Conservation (phyloP, 768 basidiomycete genomes). For the Leucocoprinus sp. region DNA sequence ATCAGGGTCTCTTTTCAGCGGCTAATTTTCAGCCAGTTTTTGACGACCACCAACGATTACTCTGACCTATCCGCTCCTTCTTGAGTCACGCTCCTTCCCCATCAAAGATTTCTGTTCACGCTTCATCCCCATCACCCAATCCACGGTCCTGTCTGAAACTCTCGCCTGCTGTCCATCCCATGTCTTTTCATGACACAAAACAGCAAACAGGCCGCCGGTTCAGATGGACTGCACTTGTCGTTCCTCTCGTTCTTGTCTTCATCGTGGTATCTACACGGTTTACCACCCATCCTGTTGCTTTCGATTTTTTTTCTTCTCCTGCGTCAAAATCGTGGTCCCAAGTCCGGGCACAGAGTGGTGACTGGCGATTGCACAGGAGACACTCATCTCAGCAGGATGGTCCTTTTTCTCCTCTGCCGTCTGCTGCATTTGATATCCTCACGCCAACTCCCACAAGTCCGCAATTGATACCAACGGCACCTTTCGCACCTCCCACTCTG, state of each 20-base stretch:
- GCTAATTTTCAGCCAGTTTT: background rate
- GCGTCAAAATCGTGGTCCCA: slow-evolving; percentile 16
- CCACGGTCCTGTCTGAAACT: too few species aligned
- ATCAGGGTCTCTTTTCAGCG: background rate
- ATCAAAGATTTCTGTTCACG: slow-evolving; percentile 8
- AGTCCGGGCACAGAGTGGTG: slow-evolving; percentile 2
- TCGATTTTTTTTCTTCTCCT: slow-evolving; percentile 31
- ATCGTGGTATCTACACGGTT: slow-evolving; percentile 48
- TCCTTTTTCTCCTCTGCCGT: background rate
- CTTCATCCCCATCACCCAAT: slow-evolving; percentile 27
- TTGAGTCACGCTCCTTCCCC: slow-evolving; percentile 7
- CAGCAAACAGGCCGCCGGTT: slow-evolving; percentile 35
- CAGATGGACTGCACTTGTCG: slow-evolving; percentile 43
- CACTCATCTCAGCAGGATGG: slow-evolving; percentile 23
- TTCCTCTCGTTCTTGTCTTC: slow-evolving; percentile 48
- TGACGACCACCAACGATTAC: background rate
- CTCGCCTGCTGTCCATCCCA: slow-evolving; percentile 7
- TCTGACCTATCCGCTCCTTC: too few species aligned
- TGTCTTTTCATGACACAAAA: slow-evolving; percentile 24
- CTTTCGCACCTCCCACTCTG: slow-evolving; percentile 39
- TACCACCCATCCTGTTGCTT: slow-evolving; percentile 36
- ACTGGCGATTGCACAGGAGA: slow-evolving; percentile 37
- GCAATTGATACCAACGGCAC: slow-evolving; percentile 38
- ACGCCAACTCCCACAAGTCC: slow-evolving; percentile 14
- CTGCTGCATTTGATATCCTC: slow-evolving; percentile 7